Evolutionary conservation across 257 asterid genomes (phyloP).

Genomic region (Eustoma russellianum): DNA sequence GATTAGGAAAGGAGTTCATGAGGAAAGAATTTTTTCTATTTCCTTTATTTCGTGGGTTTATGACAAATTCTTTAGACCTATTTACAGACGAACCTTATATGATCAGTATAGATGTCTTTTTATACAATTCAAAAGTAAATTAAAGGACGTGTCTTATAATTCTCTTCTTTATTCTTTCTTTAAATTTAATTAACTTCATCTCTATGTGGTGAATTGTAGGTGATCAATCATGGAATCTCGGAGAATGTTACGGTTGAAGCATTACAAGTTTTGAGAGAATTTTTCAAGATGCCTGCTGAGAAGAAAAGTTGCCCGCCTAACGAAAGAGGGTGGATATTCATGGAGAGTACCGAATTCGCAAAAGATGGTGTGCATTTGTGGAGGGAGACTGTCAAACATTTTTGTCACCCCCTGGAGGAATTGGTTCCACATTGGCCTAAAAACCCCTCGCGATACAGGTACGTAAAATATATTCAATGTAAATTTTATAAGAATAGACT

Average conservation of each 20-base stretch:
- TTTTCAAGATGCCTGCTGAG: slow-evolving; percentile 20
- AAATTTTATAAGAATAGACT: too few relatives aligned
- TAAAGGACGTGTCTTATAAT: too few relatives aligned
- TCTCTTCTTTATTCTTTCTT: too few relatives aligned
- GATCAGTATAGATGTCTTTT: too few relatives aligned
- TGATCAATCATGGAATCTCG: slow-evolving; percentile 29
- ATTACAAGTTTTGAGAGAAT: slow-evolving; percentile 14
- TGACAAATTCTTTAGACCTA: too few relatives aligned
- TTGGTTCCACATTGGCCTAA: slow-evolving; percentile 49
- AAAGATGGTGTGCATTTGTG: slow-evolving; percentile 41
- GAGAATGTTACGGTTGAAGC: slow-evolving; percentile 9
- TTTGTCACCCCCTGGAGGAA: slow-evolving; percentile 48
- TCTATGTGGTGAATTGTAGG: slow-evolving; percentile 4
- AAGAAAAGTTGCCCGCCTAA: slow-evolving; percentile 10
- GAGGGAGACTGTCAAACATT: slow-evolving; percentile 55
- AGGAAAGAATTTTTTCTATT: too few relatives aligned
- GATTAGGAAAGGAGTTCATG: too few relatives aligned
- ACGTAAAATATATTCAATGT: neutral
- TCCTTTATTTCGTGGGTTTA: too few relatives aligned
- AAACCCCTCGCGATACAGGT: slow-evolving; percentile 46
- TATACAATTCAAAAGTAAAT: too few relatives aligned
- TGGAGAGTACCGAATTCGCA: slow-evolving; percentile 19
- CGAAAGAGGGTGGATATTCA: slow-evolving; percentile 19
- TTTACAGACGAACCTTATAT: too few relatives aligned
- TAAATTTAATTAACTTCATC: too few relatives aligned